Evolutionary conservation across 2,329 filamentous ascomycete genomes (phyloP), one percentile per base, ranked within the genome.

Genomic region (Pyrenochaeta sp.): DNA sequence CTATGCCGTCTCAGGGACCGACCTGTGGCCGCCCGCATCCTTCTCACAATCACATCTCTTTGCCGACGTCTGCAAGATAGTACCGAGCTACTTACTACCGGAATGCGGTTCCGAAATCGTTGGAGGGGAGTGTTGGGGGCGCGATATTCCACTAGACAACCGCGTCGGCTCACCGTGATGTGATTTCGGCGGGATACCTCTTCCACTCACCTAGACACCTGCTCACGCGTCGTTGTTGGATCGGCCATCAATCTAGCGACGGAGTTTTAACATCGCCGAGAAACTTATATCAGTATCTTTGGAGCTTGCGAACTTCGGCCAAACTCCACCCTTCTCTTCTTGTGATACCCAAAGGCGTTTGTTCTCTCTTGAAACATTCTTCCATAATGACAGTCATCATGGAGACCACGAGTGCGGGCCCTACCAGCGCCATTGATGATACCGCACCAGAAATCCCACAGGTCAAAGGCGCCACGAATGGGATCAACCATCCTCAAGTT

Each of bases 341-440:
- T 22, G 30, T 52, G 50, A 54, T 53, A 57, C 45, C 49, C 49
- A 40, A n/a, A 48, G 36, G 37, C 46, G 28, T 27, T 30, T 45
- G 49, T 37, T 49, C 36, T 57, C 13, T 24, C n/a, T 43, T n/a
- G 19, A 32, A 53, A 25, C 30, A 43, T 13, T 43, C 40, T 13
- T 27, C 48, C 22, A 53, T 15, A 15, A 65, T 65, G 60, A 63
- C 62, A 22, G 60, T 56, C 12, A 61, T 64, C 25, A 54, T 62
- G 8, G 64, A 66, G 32, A 36, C 32, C 32, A 36, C 32, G 3
- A 36, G 32, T 9, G 6, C 32, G 3, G 12, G 32, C 32, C 32
- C 32, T 4, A 36, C 32, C 3, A 9, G 32, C 12, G 8, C 32
- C 12, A 36, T 36, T 9, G 32, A 36, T 13, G 32, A 36, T 36